Base-by-base conservation (phyloP, 2,329 filamentous ascomycete genomes). In the Ophiocordyceps robertsii region DNA sequence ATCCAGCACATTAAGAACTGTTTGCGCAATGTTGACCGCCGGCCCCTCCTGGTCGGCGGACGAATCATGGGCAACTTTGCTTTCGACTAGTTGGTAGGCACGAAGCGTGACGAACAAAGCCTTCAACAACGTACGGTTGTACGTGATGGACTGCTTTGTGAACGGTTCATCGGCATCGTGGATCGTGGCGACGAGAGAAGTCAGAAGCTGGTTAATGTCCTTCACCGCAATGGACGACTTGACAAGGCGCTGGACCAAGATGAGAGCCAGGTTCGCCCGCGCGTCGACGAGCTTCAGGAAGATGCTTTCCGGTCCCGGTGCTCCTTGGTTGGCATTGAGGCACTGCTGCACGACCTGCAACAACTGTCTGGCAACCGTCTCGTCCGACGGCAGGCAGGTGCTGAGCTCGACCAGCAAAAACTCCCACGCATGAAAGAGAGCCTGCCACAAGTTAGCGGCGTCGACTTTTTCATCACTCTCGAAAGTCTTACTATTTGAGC, bases 371-470 rank as follows among this genome's bases (percentile, higher is more conserved):
- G 80, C 75, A 4, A 90, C 67, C 21, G 64, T 64, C 13, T 67
- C 63, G 48, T 69, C 66, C 31, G 64, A 60, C 2, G 70, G 70
- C n/a, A 77, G 61, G 46, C 70, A 75, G 32, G 77, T 77, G 57
- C 83, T 86, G 39, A 98, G 72, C 55, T 95, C 90, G 40, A 92
- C 72, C 13, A 90, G 76, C 9, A 98, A 71, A 45, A 86, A 80
- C 58, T 93, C 89, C 87, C 90, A 96, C 43, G 86, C 84, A 52
- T 86, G 80, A 49, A 95, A 82, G 16, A 98, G 75, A 37, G 79
- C 75, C 82, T 86, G 11, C n/a, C 30, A 19, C 39, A 16, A n/a
- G 9, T 14, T 14, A 10, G 30, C 12, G 19, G 14, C 29, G 12
- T 21, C 37, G n/a, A 38, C 12, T 14, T 16, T n/a, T 35, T 10